Conservation (phyloP, 2,329 filamentous ascomycete species). For the Lasiodiplodia gonubiensis region DNA sequence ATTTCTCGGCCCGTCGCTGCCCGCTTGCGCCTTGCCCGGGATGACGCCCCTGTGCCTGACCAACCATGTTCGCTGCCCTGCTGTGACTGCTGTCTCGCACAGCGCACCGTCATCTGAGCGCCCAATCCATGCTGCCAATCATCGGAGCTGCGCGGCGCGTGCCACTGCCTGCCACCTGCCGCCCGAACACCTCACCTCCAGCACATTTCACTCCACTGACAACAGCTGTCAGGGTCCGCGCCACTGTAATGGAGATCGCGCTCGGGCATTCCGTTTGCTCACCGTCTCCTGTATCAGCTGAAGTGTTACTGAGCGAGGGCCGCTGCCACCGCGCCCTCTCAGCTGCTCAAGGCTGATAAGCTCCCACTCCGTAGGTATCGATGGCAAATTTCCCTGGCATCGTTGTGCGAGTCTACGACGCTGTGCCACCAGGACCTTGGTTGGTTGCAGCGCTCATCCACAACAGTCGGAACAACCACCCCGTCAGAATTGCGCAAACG, state of each 20-base stretch:
- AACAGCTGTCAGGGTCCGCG: constrained; percentile 13
- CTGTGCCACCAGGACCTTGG: constrained; percentile 1
- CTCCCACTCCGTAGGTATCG: no score
- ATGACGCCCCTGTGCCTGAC: not conserved
- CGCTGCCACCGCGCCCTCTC: not conserved
- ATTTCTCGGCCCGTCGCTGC: constrained; percentile 16
- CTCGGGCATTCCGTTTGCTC: not conserved
- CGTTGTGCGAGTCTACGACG: not conserved
- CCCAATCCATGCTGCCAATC: constrained; percentile 5
- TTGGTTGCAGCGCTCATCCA: not conserved
- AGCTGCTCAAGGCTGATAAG: not conserved
- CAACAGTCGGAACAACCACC: not conserved
- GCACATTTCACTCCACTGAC: constrained; percentile 2
- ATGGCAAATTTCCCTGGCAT: not conserved
- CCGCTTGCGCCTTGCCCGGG: not conserved
- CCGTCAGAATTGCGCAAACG: not conserved
- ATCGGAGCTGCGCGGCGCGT: not conserved
- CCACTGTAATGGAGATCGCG: not conserved
- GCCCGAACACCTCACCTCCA: constrained; percentile 21
- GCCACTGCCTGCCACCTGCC: constrained; percentile 11
- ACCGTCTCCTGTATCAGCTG: not conserved
- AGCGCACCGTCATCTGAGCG: constrained; percentile 19
- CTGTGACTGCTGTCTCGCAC: constrained; percentile 5
- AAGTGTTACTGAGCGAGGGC: not conserved
- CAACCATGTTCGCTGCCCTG: constrained; percentile 16